phyloP scores from a whole-genome alignment of 176 grass and related monocot genomes.

The Saccharum spontaneum region DNA sequence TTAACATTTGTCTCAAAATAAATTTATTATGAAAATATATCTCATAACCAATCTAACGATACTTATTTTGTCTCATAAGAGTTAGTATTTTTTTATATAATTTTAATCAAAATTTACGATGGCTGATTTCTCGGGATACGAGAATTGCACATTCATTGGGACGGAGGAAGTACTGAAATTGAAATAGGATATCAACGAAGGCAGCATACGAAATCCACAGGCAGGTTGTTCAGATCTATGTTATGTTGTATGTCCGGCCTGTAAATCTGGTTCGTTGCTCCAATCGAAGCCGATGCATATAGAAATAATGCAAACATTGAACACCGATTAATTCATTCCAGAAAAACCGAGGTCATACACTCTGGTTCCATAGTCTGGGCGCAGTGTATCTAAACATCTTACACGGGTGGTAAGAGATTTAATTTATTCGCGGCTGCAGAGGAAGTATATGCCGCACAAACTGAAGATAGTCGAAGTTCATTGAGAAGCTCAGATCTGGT shows the following conservation, averaged over 20 bases:
- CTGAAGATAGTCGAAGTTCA: neutral
- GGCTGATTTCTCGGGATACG: too few species aligned
- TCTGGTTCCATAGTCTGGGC: neutral
- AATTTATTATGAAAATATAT: too few species aligned
- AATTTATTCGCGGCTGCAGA: conserved; percentile 24
- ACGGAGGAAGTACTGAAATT: too few species aligned
- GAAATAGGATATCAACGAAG: neutral
- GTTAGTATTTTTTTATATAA: too few species aligned
- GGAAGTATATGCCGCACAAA: neutral
- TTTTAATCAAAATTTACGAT: too few species aligned
- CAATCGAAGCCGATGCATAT: neutral
- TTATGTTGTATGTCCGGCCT: neutral
- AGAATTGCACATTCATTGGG: too few species aligned
- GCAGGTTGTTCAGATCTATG: neutral
- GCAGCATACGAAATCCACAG: neutral
- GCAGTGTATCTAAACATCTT: neutral
- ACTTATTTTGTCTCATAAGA: too few species aligned
- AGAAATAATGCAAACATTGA: neutral
- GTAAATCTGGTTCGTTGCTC: neutral
- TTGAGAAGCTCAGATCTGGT: conserved; percentile 61
- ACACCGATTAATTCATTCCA: neutral
- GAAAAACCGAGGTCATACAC: neutral
- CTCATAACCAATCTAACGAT: too few species aligned
- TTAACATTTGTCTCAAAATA: too few species aligned
- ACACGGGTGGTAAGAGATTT: neutral